These are phyloP conservation scores for Rugosomyces carneus DNA, from an alignment of 1,284 basidiomycete species.

Conservation along the genomic window DNA sequence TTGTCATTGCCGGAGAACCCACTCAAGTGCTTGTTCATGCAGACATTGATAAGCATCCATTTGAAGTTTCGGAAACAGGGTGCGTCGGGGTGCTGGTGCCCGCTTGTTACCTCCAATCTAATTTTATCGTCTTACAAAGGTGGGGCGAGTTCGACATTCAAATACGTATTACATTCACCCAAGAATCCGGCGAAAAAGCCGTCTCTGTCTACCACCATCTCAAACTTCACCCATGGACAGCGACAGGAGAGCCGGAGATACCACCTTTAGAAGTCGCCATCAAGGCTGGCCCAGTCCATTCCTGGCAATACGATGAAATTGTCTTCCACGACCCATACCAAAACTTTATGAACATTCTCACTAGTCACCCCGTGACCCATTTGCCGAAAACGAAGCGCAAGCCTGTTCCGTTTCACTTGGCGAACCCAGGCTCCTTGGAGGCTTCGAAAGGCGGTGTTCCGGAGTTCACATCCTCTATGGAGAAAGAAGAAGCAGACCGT, in stretches of 20 bases:
- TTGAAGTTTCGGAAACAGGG: conserved; percentile 94
- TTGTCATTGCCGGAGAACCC: no score
- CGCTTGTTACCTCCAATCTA: neutral
- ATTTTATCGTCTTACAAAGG: conserved; percentile 31
- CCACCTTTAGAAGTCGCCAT: conserved; percentile 59
- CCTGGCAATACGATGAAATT: conserved; percentile 99
- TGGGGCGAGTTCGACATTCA: conserved; percentile 99
- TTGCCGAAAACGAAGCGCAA: conserved; percentile 60
- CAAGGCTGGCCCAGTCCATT: conserved; percentile 77
- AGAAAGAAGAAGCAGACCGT: conserved; percentile 77
- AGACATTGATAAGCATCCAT: conserved; percentile 93
- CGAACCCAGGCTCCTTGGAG: conserved; percentile 56
- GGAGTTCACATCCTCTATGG: conserved; percentile 81
- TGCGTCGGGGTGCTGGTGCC: conserved; percentile 23
- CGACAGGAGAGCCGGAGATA: conserved; percentile 52
- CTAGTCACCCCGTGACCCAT: conserved; percentile 78
- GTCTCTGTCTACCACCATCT: conserved; percentile 86
- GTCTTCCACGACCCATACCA: conserved; percentile 95
- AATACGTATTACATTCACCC: conserved; percentile 90
- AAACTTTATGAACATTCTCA: conserved; percentile 80
- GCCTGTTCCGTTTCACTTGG: conserved; percentile 66
- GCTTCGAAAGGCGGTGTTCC: conserved; percentile 62
- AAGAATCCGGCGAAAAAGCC: conserved; percentile 90
- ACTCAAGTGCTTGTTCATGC: no score
- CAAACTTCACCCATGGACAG: conserved; percentile 92